Base-by-base conservation (phyloP, 441 rosid species). In the Kokia cookei region DNA sequence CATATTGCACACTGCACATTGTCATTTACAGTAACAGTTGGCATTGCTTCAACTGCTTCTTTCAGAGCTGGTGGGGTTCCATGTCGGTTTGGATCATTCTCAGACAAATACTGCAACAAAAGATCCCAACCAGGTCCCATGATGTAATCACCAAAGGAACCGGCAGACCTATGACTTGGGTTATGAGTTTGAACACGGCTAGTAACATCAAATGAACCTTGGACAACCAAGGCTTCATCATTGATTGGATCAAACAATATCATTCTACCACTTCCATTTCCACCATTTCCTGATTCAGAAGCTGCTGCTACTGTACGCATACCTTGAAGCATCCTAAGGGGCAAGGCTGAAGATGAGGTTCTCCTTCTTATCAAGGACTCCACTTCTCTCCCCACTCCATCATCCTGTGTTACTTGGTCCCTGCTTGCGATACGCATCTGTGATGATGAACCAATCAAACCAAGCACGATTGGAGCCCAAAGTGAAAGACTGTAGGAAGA, bases 41-140 rank as follows among this genome's bases (percentile, higher is more conserved):
- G 97, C 84, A 94, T 69, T 27, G 86, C 91, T 58, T 85, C 75
- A 29, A 94, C 78, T 2, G 86, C 89, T 71, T 88, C 90, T 65
- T 86, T 88, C 8, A 80, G 70, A 2, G 97, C 92, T 0, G 99
- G 91, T 29, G 87, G 95, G 32, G 90, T 89, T 5, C 98, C 99
- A 43, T 87, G 80, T 0, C 88, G 77, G 51, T 81, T 89, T 40
- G 94, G 84, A 73, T 84, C 90, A 53, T 90, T 93, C 82, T 89
- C 98, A 0, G 91, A 89, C 32, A 93, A 82, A 82, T 91, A 89
- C 71, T 88, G 96, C 65, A 94, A 79, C 79, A 94, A 22, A 47
- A 88, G 79, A 73, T 91, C 98, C 72, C 91, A 81, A 59, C 96
- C 96, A n/a, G 97, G 97, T 10, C 93, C 96, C 0, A 85, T 68